phyloP scores from a whole-genome alignment of 2,329 filamentous ascomycete genomes.

The Apiospora rasikravindrae region DNA sequence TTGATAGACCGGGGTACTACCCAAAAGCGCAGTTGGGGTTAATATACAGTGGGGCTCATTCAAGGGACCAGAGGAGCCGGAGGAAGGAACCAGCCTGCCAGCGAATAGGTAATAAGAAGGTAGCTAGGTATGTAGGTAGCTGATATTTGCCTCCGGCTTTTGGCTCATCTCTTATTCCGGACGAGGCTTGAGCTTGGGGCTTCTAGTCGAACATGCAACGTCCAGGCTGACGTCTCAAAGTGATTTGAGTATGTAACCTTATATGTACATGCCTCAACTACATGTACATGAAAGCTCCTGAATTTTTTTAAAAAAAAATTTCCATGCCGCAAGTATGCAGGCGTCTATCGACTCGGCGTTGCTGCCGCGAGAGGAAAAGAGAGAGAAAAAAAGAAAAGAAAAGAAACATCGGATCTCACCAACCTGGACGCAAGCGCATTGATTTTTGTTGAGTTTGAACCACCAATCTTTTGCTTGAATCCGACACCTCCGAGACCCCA shows the following conservation, averaged over 20 bases:
- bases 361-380: background rate
- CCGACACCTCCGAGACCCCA: slow-evolving; percentile 14
- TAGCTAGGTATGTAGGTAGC: no score
- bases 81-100: background rate
- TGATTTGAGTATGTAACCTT: background rate
- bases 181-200: background rate
- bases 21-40: slow-evolving; percentile 4
- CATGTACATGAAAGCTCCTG: background rate
- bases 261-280: background rate
- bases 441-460: slow-evolving; percentile 11
- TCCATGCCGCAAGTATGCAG: background rate
- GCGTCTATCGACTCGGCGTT: background rate
- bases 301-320: no score
- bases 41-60: background rate
- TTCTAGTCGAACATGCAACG: background rate
- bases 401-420: no score
- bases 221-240: background rate
- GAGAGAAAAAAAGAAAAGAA: background rate
- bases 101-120: background rate
- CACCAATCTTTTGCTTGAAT: background rate
- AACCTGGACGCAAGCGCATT: background rate
- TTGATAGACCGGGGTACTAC: background rate
- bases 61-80: no score
- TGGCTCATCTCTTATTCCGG: background rate
- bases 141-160: background rate